Base-by-base conservation (phyloP, 2,329 filamentous ascomycete genomes). In the Hortaea sp. region DNA sequence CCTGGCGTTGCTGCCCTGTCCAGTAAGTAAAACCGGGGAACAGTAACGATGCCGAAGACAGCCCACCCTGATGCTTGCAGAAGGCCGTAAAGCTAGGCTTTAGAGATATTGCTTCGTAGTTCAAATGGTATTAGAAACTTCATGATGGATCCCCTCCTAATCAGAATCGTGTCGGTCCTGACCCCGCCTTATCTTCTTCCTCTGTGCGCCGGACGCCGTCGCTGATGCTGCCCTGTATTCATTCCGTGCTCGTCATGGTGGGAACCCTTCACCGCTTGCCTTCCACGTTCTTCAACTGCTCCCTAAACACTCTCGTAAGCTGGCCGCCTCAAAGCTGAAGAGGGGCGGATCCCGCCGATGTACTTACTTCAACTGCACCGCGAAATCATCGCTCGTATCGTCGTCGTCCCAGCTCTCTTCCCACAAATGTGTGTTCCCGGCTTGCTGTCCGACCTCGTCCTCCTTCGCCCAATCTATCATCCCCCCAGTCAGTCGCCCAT, bases 361-460 rank as follows among this genome's bases (percentile, higher is more conserved):
- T 10, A 74, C 84, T 56, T 68, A 95, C 90, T 88, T 94, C 63
- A 98, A 72, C 73, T 97, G 90, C 61, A 85, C 79, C 9, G 88
- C 92, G 67, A 98, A 98, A 63, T 98, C 92, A 65, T 98, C 92
- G 60, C 78, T 92, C 55, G 88, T 92, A 69, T 97, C 92, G 66
- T 97, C 90, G 63, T 98, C 92, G 64, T 98, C 92, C 92, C 92
- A 98, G 75, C 88, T 95, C 76, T 98, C 92, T 70, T 98, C 92
- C 92, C 92, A 98, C 45, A 98, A 74, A 71, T 97, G 89, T 66
- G 82, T 63, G 46, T 54, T 63, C 6, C 49, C 55, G n/a, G 54
- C 79, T 61, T 82, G 82, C 73, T 79, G 80, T 60, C 77, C 75
- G 47, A 84, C 85, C 46, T 82, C 84, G 64, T 95, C 89, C 63